Conservation (phyloP, 345 rosid genomes). For the Gossypium arboreum region DNA sequence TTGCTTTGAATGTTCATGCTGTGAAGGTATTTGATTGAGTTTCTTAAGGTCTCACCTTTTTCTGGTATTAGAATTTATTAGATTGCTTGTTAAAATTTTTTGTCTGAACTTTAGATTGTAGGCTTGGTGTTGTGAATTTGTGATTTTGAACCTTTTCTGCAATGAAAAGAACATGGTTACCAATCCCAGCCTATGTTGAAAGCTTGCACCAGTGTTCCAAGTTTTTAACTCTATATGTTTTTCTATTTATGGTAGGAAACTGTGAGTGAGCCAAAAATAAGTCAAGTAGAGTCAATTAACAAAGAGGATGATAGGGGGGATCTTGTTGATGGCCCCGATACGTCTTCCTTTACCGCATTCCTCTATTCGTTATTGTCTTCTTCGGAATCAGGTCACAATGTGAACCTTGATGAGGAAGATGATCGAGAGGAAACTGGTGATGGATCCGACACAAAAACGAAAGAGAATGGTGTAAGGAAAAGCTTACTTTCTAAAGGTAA, state of each 20-base stretch:
- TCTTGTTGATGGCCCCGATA: slow-evolving; percentile 72
- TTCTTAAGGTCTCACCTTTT: background rate
- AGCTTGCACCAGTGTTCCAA: background rate
- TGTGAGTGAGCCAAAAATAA: slow-evolving; percentile 39
- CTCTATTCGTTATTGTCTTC: slow-evolving; percentile 73
- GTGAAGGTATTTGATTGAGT: background rate
- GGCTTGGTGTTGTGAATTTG: background rate
- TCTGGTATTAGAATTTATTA: background rate
- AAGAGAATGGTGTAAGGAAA: slow-evolving; percentile 52
- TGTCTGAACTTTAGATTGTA: slow-evolving; percentile 1
- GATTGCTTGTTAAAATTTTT: background rate
- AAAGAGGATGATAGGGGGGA: slow-evolving; percentile 44
- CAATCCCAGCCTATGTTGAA: slow-evolving; percentile 5
- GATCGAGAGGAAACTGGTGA: slow-evolving; percentile 39
- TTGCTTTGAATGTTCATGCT: background rate
- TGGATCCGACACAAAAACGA: slow-evolving; percentile 36
- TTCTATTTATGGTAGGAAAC: slow-evolving; percentile 40
- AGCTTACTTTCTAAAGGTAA: slow-evolving; percentile 68
- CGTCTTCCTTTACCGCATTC: slow-evolving; percentile 92
- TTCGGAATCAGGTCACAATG: slow-evolving; percentile 44
- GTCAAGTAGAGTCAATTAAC: slow-evolving; percentile 38
- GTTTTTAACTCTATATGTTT: background rate
- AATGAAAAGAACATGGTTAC: background rate
- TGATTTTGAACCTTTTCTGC: background rate
- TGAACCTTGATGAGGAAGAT: slow-evolving; percentile 35